Percentiles rank a stretch among this genome's conserved stretches.
phyloP scores from a whole-genome alignment of 2,329 filamentous ascomycete species.

The Aspergillus tanneri region DNA sequence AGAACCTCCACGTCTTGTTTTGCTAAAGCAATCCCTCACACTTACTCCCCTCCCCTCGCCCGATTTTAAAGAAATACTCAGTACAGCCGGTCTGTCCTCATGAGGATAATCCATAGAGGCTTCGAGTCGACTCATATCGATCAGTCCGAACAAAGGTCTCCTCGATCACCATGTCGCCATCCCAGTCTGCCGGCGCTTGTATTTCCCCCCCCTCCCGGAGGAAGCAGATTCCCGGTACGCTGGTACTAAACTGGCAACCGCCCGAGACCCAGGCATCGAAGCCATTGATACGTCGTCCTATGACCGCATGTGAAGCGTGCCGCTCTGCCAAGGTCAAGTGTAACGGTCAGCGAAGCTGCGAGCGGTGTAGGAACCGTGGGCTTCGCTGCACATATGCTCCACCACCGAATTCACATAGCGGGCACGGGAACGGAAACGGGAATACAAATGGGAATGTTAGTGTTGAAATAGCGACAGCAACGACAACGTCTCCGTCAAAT shows the following conservation, averaged over 20 bases:
- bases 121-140: too few species aligned
- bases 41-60: too few species aligned
- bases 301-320: neutral
- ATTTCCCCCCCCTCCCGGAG: neutral
- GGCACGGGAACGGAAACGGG: neutral
- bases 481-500: neutral
- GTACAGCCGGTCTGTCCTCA: too few species aligned
- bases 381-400: neutral
- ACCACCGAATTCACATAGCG: neutral
- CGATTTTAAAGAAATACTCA: too few species aligned
- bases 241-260: neutral
- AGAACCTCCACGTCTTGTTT: too few species aligned
- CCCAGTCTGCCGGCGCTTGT: neutral
- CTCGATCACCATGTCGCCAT: too few species aligned
- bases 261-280: neutral
- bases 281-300: neutral
- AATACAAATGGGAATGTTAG: neutral
- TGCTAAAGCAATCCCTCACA: too few species aligned
- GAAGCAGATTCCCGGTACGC: neutral
- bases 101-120: too few species aligned
- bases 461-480: neutral
- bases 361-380: neutral
- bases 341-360: neutral
- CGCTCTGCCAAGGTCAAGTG: neutral
- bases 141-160: too few species aligned